Conservation (phyloP, 83 land plant genomes). For the Diphasiastrum complanatum region DNA sequence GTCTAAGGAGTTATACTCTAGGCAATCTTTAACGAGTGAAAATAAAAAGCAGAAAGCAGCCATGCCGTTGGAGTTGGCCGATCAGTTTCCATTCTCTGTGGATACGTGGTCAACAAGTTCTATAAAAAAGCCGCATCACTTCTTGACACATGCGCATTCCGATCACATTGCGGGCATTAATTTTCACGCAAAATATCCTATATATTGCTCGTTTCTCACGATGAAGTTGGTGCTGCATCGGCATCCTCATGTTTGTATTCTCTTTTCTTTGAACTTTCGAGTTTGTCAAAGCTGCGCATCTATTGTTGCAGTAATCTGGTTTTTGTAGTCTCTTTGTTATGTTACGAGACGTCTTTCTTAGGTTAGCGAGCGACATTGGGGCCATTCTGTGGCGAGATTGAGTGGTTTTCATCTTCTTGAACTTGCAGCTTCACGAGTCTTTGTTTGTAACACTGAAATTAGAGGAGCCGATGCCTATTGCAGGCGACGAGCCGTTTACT, state of each 20-base stretch:
- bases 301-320: background rate
- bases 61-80: conserved; percentile 63
- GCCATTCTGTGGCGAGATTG: no score
- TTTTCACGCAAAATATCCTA: conserved; percentile 35
- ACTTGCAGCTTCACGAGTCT: conserved; percentile 39
- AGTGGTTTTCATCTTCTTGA: conserved; percentile 1
- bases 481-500: conserved; percentile 54
- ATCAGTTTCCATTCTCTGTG: conserved; percentile 70
- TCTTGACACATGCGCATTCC: conserved; percentile 86
- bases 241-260: conserved; percentile 34
- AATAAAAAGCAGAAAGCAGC: no score
- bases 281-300: background rate
- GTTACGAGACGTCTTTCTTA: no score
- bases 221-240: conserved; percentile 36
- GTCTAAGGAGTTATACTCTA: no score
- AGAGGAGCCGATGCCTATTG: conserved; percentile 41
- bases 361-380: no score
- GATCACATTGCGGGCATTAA: conserved; percentile 52
- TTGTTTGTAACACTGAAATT: conserved; percentile 48
- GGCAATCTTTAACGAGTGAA: no score
- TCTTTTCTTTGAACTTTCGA: background rate
- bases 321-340: background rate
- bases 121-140: conserved; percentile 45
- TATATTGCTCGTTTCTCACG: conserved; percentile 58
- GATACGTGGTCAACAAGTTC: conserved; percentile 64